Evolutionary conservation across 73 alveolate species (phyloP).

Genomic region (Stentor roeselii): DNA sequence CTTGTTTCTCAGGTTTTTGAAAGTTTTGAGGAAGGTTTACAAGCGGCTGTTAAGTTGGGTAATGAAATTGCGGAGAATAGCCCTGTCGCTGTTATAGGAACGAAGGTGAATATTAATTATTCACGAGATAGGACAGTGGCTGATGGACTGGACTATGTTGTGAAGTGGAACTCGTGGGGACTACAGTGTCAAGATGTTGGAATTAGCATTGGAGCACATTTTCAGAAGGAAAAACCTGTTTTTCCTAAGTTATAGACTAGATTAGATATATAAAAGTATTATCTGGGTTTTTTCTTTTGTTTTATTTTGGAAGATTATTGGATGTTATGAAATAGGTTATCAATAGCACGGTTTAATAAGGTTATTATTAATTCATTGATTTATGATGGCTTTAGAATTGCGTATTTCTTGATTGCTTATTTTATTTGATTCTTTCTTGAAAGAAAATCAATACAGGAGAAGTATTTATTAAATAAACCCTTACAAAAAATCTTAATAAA

Average conservation of each 20-base stretch:
- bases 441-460: no score
- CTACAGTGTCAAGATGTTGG: constrained; percentile 38
- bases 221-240: constrained; percentile 35
- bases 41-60: constrained; percentile 44
- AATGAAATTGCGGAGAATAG: constrained; percentile 40
- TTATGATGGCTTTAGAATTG: no score
- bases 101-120: constrained; percentile 22
- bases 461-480: no score
- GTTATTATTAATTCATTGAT: no score
- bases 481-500: no score
- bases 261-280: no score
- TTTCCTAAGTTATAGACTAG: constrained; percentile 47
- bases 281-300: no score
- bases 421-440: no score
- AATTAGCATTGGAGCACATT: constrained; percentile 30
- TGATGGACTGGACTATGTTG: constrained; percentile 43
- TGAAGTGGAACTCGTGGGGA: constrained; percentile 14
- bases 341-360: no score
- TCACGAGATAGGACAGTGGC: constrained; percentile 50
- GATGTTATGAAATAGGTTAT: no score
- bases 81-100: constrained; percentile 46
- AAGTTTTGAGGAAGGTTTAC: constrained; percentile 27
- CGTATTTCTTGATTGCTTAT: no score
- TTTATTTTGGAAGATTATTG: no score
- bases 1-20: constrained; percentile 35